A percentile compares a stretch with the other conserved stretches of the same genome.
Conservation (phyloP, 306 rosid genomes). For the Gastrolobium villosum region DNA sequence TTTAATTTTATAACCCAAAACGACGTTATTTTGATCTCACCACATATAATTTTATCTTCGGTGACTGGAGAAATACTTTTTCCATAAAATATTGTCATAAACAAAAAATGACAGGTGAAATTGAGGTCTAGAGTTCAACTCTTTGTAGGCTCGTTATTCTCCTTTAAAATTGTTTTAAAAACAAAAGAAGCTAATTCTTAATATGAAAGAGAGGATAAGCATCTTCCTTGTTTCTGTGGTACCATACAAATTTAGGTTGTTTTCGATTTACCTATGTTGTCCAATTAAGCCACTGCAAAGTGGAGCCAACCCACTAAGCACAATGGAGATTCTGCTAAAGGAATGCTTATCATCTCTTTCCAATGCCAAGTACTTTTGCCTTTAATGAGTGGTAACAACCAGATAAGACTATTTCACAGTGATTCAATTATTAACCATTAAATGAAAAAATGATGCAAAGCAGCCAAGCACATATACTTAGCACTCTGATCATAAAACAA, state of each 20-base stretch:
- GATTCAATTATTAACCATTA: conserved; percentile 55
- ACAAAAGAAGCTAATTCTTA: too few species aligned
- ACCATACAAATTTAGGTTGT: conserved; percentile 48
- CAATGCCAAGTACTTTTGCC: conserved; percentile 51
- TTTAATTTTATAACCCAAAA: too few species aligned
- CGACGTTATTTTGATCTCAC: too few species aligned
- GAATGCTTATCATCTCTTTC: conserved; percentile 54
- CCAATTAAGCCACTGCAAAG: conserved; percentile 52
- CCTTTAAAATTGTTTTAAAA: too few species aligned
- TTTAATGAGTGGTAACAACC: conserved; percentile 58
- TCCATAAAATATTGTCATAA: too few species aligned
- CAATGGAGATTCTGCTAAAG: conserved; percentile 52
- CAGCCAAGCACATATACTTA: conserved; percentile 38
- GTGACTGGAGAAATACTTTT: too few species aligned
- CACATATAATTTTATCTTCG: too few species aligned
- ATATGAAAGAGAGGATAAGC: too few species aligned
- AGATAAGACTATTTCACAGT: conserved; percentile 56
- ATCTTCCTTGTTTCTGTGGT: too few species aligned
- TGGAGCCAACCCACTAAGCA: conserved; percentile 61
- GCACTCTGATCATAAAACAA: conserved; percentile 52
- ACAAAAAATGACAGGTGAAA: too few species aligned
- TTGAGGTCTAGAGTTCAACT: too few species aligned
- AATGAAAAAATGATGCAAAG: conserved; percentile 45
- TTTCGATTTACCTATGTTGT: conserved; percentile 49
- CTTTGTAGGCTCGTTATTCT: too few species aligned